Evolutionary conservation across 768 basidiomycete species (phyloP).

Genomic region (Russula ochroleuca): DNA sequence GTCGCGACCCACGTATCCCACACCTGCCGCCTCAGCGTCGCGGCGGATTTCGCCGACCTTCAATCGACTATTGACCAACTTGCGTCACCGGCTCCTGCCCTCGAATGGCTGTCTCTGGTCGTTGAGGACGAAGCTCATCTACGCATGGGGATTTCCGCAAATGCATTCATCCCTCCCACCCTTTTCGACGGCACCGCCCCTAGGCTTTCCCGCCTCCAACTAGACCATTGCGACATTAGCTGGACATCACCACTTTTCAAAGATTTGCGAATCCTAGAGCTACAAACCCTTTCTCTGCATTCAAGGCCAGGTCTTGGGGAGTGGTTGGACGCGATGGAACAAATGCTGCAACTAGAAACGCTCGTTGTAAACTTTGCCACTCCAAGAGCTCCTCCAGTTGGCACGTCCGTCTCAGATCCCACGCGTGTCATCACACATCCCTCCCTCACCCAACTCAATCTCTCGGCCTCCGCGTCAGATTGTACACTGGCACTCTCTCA

Average conservation of each 20-base stretch:
- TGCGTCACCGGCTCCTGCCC: neutral
- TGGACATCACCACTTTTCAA: neutral
- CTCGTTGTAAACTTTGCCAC: neutral
- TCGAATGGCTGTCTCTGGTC: neutral
- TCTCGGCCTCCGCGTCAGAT: neutral
- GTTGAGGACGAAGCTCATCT: neutral
- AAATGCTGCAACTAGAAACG: neutral
- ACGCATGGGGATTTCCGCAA: neutral
- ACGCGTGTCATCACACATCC: neutral
- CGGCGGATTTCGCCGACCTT: neutral
- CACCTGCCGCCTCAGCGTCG: conserved; percentile 2
- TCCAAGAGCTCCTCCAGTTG: neutral
- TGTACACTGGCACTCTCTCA: conserved; percentile 9
- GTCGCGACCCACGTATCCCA: conserved; percentile 7
- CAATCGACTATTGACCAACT: neutral
- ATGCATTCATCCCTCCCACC: neutral
- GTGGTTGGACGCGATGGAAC: neutral
- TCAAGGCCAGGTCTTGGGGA: neutral
- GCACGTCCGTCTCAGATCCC: neutral
- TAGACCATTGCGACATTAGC: neutral
- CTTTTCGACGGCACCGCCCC: neutral
- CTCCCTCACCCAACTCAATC: conserved; percentile 1
- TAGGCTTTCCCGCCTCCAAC: neutral
- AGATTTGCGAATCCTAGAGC: neutral
- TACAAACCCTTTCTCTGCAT: neutral